These are phyloP conservation scores for Exophiala sp. DNA, from an alignment of 2,329 filamentous ascomycete species.

Conservation along the genomic window DNA sequence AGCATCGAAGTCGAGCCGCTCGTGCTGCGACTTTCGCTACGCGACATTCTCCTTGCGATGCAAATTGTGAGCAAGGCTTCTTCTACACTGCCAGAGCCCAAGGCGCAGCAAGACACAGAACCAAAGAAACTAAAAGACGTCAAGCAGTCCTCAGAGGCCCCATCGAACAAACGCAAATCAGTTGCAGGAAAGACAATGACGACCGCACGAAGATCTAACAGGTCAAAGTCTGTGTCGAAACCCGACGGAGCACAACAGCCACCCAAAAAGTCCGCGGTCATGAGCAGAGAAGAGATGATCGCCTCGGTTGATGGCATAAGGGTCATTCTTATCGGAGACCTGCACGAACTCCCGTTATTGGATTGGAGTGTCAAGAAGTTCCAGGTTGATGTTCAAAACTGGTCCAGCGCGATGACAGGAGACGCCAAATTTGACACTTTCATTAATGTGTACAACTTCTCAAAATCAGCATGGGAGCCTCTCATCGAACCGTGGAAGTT, in stretches of 20 bases:
- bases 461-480: slow-evolving; percentile 97
- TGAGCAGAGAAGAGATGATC: slow-evolving; percentile 76
- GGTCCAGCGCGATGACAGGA: slow-evolving; percentile 82
- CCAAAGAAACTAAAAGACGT: slow-evolving; percentile 49
- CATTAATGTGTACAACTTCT: slow-evolving; percentile 97
- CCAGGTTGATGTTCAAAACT: slow-evolving; percentile 78
- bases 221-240: slow-evolving; percentile 45
- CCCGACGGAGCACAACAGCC: slow-evolving; percentile 36
- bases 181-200: slow-evolving; percentile 43
- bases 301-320: slow-evolving; percentile 83
- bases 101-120: slow-evolving; percentile 52
- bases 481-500: slow-evolving; percentile 94
- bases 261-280: slow-evolving; percentile 50
- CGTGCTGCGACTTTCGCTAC: slow-evolving; percentile 81
- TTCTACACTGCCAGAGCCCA: slow-evolving; percentile 40
- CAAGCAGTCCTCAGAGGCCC: slow-evolving; percentile 33
- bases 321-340: slow-evolving; percentile 88
- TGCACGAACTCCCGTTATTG: slow-evolving; percentile 91
- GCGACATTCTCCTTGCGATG: slow-evolving; percentile 89
- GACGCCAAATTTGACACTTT: slow-evolving; percentile 91
- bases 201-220: slow-evolving; percentile 43
- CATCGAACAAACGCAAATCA: slow-evolving; percentile 49
- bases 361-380: slow-evolving; percentile 93
- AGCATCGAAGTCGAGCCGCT: slow-evolving; percentile 86
- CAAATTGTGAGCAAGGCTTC: slow-evolving; percentile 90